phyloP scores from a whole-genome alignment of 2,329 filamentous ascomycete species.

The Pseudogymnoascus sp. region DNA sequence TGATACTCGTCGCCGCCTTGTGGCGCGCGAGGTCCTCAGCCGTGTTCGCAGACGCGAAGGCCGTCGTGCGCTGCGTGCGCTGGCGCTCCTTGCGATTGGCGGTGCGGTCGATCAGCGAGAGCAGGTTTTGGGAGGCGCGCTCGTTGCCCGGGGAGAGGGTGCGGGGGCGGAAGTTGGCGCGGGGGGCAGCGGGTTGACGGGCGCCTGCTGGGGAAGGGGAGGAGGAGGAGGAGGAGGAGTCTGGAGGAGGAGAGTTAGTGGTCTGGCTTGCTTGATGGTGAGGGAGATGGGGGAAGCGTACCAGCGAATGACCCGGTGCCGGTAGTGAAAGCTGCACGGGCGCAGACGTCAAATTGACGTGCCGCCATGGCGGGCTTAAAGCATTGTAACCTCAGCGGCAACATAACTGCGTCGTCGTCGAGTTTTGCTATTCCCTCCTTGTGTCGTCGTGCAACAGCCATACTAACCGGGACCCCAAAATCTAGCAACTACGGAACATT shows the following conservation, averaged over 20 bases:
- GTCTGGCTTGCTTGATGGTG: conserved; percentile 6
- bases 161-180: conserved; percentile 12
- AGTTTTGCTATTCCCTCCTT: not conserved
- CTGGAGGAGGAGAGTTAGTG: not conserved
- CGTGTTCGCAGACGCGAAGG: not conserved
- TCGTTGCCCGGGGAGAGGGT: conserved; percentile 1
- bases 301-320: conserved; percentile 19
- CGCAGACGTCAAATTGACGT: conserved; percentile 11
- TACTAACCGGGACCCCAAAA: not conserved
- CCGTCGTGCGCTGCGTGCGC: not conserved
- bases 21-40: conserved; percentile 12
- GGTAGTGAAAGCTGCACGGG: conserved; percentile 23
- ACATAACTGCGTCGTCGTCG: conserved; percentile 15
- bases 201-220: not conserved
- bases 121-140: not conserved
- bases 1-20: conserved; percentile 42
- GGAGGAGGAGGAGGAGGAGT: not conserved
- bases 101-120: not conserved
- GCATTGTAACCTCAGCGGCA: conserved; percentile 26
- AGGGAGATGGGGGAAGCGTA: conserved; percentile 12
- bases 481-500: not conserved
- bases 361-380: conserved; percentile 18
- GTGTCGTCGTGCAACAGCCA: not conserved
- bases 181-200: not conserved
- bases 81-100: not conserved